These are phyloP conservation scores for Neonectria punicea DNA, from an alignment of 2,329 filamentous ascomycete species.

Conservation along the genomic window DNA sequence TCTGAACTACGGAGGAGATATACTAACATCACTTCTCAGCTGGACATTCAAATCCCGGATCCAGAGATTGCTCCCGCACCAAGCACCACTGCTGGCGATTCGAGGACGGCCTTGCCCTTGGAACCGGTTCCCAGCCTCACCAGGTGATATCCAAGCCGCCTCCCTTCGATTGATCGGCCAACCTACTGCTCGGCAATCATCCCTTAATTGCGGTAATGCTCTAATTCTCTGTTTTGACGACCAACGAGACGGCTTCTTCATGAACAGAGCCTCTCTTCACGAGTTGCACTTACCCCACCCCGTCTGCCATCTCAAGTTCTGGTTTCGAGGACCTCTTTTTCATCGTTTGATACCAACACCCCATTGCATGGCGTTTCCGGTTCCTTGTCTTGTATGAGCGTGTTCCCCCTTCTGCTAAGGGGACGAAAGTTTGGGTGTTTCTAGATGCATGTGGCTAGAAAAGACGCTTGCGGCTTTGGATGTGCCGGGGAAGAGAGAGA, in stretches of 20 bases:
- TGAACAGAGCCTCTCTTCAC: constrained; percentile 39
- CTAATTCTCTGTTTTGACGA: constrained; percentile 39
- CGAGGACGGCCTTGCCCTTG: constrained; percentile 48
- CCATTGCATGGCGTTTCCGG: constrained; percentile 44
- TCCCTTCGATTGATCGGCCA: constrained; percentile 23
- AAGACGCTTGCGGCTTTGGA: constrained; percentile 20
- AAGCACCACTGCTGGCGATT: constrained; percentile 55
- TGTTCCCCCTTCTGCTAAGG: constrained; percentile 13
- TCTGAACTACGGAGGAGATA: neutral
- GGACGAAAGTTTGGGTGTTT: constrained; percentile 18
- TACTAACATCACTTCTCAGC: constrained; percentile 53
- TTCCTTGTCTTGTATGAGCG: constrained; percentile 25
- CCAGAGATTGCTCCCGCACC: constrained; percentile 72
- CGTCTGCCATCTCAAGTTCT: constrained; percentile 7
- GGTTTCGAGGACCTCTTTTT: constrained; percentile 13
- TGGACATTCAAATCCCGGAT: constrained; percentile 85
- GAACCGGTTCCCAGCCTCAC: constrained; percentile 44
- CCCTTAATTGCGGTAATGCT: constrained; percentile 26
- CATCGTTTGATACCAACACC: constrained; percentile 43
- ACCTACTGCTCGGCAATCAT: constrained; percentile 21
- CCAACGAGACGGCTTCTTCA: constrained; percentile 39
- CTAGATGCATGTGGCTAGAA: constrained; percentile 11
- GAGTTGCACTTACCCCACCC: constrained; percentile 27
- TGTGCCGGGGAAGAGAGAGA: constrained; percentile 15
- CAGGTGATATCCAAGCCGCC: constrained; percentile 28